Evolutionary conservation across 768 basidiomycete species (phyloP), one percentile per base, ranked within the genome.

Genomic region (Crepidotus variabilis): DNA sequence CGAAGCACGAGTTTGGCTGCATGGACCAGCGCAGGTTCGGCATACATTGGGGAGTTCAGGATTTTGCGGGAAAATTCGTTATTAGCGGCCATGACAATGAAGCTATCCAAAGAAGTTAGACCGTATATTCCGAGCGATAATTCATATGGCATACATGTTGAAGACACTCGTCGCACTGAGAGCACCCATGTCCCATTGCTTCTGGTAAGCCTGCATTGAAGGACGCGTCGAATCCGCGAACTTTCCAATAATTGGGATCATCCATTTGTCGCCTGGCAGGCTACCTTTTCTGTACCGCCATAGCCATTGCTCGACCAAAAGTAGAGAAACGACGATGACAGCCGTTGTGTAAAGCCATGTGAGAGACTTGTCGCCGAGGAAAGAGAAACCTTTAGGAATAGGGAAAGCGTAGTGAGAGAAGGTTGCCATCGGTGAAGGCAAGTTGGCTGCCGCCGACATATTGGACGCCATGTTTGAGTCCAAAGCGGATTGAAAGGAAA

Each of bases 21-120:
- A 61, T 93, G 79, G 24, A 98, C 94, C 16, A 99, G 85, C 67
- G 93, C 96, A 0, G 97, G 97, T 70, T 98, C 95, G 23, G 97
- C 90, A 63, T 91, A 86, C 8, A 74, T 81, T 0, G 97, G 96
- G 4, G 94, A 94, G 77, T 98, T 98, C 68, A 99, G 78, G 63
- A 98, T 95, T 74, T 96, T 98, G 66, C 96, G 89, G 10, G 95
- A 78, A 71, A 85, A 93, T 62, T 96, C 88, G 65, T 94, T 98
- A 2, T 91, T 87, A 7, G 96, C 92, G 21, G 94, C 94, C 85
- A 98, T 95, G 66, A 99, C 97, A 67, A 99, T 98, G 72, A 98
- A 98, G 64, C 97, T 99, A 67, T 45, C 22, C 34, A 8, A 6
- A 52, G 22, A 11, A 54, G 16, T 32, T 34, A 35, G n/a, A 14